phyloP scores from a whole-genome alignment of 2,329 filamentous ascomycete species.

The Xylaria digitata region DNA sequence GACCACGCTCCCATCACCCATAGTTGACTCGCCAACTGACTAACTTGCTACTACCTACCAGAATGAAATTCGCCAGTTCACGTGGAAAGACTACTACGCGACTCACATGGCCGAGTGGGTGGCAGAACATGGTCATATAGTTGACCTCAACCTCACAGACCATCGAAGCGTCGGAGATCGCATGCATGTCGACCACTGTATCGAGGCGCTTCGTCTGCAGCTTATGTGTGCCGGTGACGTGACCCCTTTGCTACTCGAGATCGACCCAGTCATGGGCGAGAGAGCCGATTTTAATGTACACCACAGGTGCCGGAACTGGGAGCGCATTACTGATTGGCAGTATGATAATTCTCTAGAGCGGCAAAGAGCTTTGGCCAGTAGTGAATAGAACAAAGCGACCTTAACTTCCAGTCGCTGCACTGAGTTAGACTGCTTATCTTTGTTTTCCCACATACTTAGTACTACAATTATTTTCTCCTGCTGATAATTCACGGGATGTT shows the following conservation, averaged over 20 bases:
- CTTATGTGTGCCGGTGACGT: slow-evolving; percentile 28
- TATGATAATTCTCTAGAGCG: neutral
- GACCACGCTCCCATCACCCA: no score
- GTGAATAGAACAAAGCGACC: no score
- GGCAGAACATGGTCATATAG: neutral
- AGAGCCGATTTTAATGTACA: slow-evolving; percentile 29
- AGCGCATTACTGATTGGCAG: slow-evolving; percentile 20
- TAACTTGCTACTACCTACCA: neutral
- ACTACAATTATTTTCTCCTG: no score
- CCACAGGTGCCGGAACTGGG: slow-evolving; percentile 26
- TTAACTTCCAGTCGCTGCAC: no score
- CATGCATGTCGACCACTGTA: slow-evolving; percentile 33
- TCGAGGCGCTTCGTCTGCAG: slow-evolving; percentile 27
- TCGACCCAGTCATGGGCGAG: neutral
- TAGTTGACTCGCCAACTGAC: no score
- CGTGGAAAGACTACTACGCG: slow-evolving; percentile 22
- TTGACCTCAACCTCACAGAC: slow-evolving; percentile 17
- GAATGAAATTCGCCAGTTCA: slow-evolving; percentile 29
- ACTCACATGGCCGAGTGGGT: slow-evolving; percentile 8
- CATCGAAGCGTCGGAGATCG: slow-evolving; percentile 12
- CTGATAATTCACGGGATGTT: no score
- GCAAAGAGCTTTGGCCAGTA: no score
- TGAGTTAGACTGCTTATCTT: no score
- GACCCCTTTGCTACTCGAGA: slow-evolving; percentile 18
- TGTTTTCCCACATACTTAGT: no score